Conservation (phyloP, 805 yeast genomes). For the Brettanomyces sp. region DNA sequence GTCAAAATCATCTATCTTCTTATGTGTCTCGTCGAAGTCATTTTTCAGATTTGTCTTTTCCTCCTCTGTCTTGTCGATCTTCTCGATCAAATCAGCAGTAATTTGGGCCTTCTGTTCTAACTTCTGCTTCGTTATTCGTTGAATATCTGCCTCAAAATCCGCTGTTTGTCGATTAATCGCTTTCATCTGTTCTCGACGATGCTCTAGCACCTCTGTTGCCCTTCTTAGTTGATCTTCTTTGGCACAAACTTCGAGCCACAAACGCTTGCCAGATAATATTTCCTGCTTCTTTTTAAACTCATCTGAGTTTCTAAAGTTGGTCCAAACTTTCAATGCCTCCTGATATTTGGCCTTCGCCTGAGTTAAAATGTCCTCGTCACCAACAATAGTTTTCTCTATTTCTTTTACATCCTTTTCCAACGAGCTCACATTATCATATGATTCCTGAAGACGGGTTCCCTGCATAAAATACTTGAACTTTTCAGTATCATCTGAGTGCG, state of each 20-base stretch:
- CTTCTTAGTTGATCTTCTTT: conserved; percentile 15
- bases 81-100: background rate
- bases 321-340: conserved; percentile 32
- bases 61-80: conserved; percentile 8
- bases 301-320: conserved; percentile 31
- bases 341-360: conserved; percentile 30
- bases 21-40: background rate
- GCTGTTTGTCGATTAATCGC: conserved; percentile 2
- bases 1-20: conserved; percentile 4
- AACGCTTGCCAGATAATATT: conserved; percentile 35
- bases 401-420: conserved; percentile 33
- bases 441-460: conserved; percentile 67
- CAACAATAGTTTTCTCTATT: conserved; percentile 28
- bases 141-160: conserved; percentile 15
- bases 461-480: conserved; percentile 73
- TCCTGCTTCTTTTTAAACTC: conserved; percentile 30
- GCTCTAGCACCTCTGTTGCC: conserved; percentile 13
- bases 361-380: conserved; percentile 22
- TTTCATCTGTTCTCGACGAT: conserved; percentile 9
- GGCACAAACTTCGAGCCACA: conserved; percentile 35
- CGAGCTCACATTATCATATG: conserved; percentile 41
- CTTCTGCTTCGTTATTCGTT: conserved; percentile 9
- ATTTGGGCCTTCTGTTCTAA: conserved; percentile 3
- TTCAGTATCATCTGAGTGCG: conserved; percentile 60
- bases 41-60: background rate